Base-by-base conservation (phyloP, 1,284 basidiomycete genomes). In the Sanghuangporus weigelae region DNA sequence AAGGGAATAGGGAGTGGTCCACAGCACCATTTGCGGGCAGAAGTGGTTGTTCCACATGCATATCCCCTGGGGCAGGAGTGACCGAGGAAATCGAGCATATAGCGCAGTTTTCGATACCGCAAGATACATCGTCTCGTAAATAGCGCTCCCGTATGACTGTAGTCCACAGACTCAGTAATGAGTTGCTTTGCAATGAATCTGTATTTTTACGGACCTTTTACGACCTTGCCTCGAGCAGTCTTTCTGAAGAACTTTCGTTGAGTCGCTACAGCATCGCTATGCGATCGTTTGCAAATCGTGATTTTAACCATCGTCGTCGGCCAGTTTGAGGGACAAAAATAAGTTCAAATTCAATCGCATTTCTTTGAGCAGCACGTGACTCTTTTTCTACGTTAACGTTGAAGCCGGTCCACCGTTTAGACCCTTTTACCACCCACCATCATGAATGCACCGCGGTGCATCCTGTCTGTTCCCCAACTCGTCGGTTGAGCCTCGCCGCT, bases 181-280 rank as follows among this genome's bases (percentile, higher is more conserved):
- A 7, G 40, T n/a, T 11, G 12, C 12, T 42, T n/a, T 12, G 40
- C 40, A 11, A 42, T 11, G n/a, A 42, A 11, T 12, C 40, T 3
- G 39, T 40, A 14, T 39, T 2, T 42, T 12, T n/a, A 53, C 35
- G 12, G 58, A 93, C 93, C 89, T 81, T 95, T 96, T 71, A 95
- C 85, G 36, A 99, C 94, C 73, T 96, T 97, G 26, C 97, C 96
- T 65, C 86, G 78, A 0, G 92, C 93, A 0, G 97, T 98, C 78
- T 99, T 99, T 76, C 92, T 95, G 79, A 94, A 90, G 74, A 95
- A 96, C 73, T 93, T 95, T 66, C 89, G 86, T 70, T 93, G 92
- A 0, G 92, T 90, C 3, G 93, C 73, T 1, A 86, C 84, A 0
- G 89, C 85, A 72, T 95, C 93, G 16, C 83, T 80, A 26, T 82